phyloP scores from a whole-genome alignment of 306 rosid genomes.

The Fagus crenata region DNA sequence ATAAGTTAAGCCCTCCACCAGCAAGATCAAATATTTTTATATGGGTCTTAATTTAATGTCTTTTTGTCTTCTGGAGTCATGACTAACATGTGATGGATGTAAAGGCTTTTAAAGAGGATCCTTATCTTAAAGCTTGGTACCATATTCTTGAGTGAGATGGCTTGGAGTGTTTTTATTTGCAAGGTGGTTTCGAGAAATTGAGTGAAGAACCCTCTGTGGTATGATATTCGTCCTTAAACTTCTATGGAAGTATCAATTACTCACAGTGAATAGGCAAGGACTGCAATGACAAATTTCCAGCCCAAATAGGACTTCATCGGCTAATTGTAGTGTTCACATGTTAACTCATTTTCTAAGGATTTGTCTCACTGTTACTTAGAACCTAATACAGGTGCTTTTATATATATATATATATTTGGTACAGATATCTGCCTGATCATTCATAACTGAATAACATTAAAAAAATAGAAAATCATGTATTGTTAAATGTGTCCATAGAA shows the following conservation, averaged over 20 bases:
- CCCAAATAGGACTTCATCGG: no score
- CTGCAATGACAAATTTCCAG: no score
- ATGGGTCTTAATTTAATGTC: not conserved
- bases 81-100: not conserved
- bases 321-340: no score
- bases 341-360: no score
- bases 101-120: not conserved
- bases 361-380: no score
- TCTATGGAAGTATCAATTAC: no score
- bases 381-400: not conserved
- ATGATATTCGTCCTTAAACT: no score
- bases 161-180: no score
- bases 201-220: no score
- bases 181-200: no score
- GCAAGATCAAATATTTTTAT: not conserved
- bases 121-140: not conserved
- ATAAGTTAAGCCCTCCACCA: not conserved
- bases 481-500: not conserved
- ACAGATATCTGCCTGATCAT: not conserved
- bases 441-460: not conserved
- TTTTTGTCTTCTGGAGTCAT: not conserved
- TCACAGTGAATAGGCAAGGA: no score
- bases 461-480: not conserved
- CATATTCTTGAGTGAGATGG: no score
- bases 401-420: not conserved